phyloP scores from a whole-genome alignment of 2,329 filamentous ascomycete genomes.

The Botryotinia globosa region DNA sequence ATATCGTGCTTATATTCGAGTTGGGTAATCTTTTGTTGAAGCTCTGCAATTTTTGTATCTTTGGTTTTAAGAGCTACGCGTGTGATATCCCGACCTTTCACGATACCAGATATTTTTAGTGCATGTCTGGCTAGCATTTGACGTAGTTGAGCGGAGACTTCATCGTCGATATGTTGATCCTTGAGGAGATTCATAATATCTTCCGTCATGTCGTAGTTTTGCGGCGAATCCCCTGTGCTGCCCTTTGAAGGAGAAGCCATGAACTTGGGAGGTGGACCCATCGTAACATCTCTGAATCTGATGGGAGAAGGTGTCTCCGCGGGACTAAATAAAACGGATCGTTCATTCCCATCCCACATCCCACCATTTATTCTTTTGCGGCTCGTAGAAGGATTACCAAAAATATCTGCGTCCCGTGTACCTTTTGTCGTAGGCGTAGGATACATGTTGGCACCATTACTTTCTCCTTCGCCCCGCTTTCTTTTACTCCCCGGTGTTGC shows the following conservation, averaged over 20 bases:
- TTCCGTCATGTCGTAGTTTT: slow-evolving; percentile 42
- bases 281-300: slow-evolving; percentile 27
- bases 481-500: slow-evolving; percentile 35
- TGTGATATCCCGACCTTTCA: slow-evolving; percentile 63
- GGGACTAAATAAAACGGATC: slow-evolving; percentile 26
- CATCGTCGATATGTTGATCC: slow-evolving; percentile 43
- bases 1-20: slow-evolving; percentile 56
- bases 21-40: slow-evolving; percentile 61
- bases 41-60: slow-evolving; percentile 61
- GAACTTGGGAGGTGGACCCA: slow-evolving; percentile 25
- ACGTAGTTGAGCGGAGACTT: slow-evolving; percentile 42
- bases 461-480: slow-evolving; percentile 28
- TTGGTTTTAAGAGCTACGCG: slow-evolving; percentile 60
- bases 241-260: slow-evolving; percentile 21
- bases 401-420: slow-evolving; percentile 28
- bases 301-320: slow-evolving; percentile 33
- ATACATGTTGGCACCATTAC: slow-evolving; percentile 20
- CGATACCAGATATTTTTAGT: slow-evolving; percentile 57
- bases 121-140: slow-evolving; percentile 54
- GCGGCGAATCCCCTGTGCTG: background rate
- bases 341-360: slow-evolving; percentile 32
- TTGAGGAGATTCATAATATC: slow-evolving; percentile 52
- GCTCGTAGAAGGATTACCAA: slow-evolving; percentile 24
- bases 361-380: slow-evolving; percentile 24
- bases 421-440: slow-evolving; percentile 33